Conservation (phyloP, 495 filamentous ascomycete genomes). For the Neurospora sp. region DNA sequence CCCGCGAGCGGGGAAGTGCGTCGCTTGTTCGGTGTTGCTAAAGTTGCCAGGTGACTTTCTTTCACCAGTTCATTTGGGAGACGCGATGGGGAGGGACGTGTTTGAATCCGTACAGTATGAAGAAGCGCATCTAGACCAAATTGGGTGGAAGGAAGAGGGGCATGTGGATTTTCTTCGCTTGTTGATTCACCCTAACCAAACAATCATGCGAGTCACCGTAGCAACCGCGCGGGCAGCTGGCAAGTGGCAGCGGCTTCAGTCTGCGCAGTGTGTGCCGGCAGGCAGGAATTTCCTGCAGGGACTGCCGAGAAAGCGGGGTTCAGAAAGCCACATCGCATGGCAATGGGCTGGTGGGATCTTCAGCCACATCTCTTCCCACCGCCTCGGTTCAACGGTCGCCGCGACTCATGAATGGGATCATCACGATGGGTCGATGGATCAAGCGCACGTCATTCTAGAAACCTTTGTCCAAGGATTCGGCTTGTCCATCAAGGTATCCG, state of each 20-base stretch:
- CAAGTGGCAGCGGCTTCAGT: neutral
- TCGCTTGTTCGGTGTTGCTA: neutral
- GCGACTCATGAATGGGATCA: neutral
- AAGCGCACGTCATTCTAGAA: neutral
- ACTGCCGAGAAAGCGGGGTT: neutral
- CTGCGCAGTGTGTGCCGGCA: neutral
- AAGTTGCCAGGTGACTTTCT: neutral
- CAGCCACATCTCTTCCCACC: neutral
- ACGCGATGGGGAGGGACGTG: neutral
- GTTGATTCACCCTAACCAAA: constrained; percentile 6
- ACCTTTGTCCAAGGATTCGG: neutral
- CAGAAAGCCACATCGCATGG: neutral
- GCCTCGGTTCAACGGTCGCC: neutral
- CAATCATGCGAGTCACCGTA: constrained; percentile 12
- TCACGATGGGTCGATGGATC: neutral
- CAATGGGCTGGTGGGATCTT: neutral
- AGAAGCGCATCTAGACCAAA: neutral
- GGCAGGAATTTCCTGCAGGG: neutral
- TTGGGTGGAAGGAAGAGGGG: neutral
- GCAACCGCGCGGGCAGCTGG: constrained; percentile 13
- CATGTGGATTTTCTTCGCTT: neutral
- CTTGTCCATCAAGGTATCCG: neutral
- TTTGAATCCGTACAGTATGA: neutral
- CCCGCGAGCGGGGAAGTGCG: neutral
- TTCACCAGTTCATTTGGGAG: neutral